phyloP scores from a whole-genome alignment of 1,284 basidiomycete species.

The Ganoderma leucocontextum region DNA sequence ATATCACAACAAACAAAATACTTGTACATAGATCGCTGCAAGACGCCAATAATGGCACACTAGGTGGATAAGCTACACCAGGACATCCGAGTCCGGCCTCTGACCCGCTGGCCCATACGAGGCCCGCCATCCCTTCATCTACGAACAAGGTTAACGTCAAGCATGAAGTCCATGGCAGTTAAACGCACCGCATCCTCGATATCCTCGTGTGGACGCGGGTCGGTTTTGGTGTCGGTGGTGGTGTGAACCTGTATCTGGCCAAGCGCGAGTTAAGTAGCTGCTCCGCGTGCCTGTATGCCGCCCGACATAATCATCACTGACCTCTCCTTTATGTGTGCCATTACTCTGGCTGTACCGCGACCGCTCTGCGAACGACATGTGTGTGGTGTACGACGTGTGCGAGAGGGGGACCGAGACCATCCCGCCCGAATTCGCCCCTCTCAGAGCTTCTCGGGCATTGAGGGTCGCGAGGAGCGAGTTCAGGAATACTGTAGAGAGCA shows the following conservation, averaged over 20 bases:
- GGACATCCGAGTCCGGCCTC: neutral
- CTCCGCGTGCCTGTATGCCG: too few relatives aligned
- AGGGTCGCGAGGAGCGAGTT: constrained; percentile 30
- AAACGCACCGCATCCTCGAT: neutral
- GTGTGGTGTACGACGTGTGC: constrained; percentile 1
- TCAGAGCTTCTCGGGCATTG: constrained; percentile 19
- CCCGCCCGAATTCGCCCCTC: constrained; percentile 2
- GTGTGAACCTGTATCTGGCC: constrained; percentile 2
- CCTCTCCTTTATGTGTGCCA: neutral
- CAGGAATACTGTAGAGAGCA: constrained; percentile 21
- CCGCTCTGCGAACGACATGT: constrained; percentile 1
- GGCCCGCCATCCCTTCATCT: neutral
- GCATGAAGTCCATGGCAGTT: neutral
- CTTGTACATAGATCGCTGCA: neutral
- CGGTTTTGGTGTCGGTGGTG: constrained; percentile 3
- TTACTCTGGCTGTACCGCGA: neutral
- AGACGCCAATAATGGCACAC: neutral
- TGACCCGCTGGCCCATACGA: neutral
- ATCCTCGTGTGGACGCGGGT: neutral
- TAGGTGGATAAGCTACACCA: neutral
- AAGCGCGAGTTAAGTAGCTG: neutral
- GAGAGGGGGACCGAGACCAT: constrained; percentile 4
- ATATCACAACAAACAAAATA: neutral
- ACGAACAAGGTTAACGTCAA: neutral
- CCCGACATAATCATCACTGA: neutral